Evolutionary conservation across 176 grass and related monocot genomes (phyloP).

Genomic region (Urochloa ruziziensis): DNA sequence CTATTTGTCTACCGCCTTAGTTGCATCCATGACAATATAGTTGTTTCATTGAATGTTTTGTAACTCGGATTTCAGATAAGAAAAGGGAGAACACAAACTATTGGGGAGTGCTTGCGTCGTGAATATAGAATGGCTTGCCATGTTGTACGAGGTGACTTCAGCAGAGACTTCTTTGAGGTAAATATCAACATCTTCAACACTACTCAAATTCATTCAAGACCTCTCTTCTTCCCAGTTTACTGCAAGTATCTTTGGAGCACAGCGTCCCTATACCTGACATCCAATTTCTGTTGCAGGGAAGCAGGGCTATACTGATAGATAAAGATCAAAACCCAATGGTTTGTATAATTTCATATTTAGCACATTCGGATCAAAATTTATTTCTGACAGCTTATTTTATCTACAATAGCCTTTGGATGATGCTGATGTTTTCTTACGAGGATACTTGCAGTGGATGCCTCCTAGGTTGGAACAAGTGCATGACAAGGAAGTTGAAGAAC

Average conservation of each 20-base stretch:
- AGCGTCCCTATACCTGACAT: background rate
- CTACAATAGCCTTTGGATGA: no score
- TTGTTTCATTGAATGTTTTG: background rate
- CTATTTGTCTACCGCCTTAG: no score
- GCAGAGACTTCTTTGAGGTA: constrained; percentile 87
- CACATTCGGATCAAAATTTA: no score
- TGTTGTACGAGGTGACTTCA: constrained; percentile 76
- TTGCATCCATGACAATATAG: background rate
- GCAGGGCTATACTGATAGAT: constrained; percentile 74
- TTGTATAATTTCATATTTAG: constrained; percentile 15
- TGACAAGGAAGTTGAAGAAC: no score
- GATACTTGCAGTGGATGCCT: no score
- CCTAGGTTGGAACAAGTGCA: no score
- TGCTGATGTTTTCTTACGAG: no score
- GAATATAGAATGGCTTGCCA: constrained; percentile 88
- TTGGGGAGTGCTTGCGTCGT: constrained; percentile 69
- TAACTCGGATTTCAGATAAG: constrained; percentile 72
- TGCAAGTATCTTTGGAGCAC: background rate
- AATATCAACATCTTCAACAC: background rate
- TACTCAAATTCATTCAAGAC: background rate
- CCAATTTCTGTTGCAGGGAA: constrained; percentile 55
- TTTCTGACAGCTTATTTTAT: no score
- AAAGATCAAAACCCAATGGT: constrained; percentile 90
- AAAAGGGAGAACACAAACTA: constrained; percentile 60
- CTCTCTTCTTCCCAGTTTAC: background rate